Evolutionary conservation across 2,329 filamentous ascomycete species (phyloP).

Genomic region (Hypoxylon sp.): DNA sequence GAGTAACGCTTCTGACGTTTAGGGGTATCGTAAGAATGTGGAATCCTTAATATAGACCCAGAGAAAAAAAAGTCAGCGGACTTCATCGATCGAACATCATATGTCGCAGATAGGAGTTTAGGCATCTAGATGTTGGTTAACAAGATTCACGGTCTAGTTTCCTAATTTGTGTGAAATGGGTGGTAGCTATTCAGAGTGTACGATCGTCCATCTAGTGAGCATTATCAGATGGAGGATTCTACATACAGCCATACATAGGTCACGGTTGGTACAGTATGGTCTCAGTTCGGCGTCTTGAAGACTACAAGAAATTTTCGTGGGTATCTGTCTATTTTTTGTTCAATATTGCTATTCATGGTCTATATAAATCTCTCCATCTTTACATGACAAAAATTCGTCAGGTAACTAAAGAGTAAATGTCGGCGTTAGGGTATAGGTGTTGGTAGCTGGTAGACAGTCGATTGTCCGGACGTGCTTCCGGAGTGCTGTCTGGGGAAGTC

Average conservation of each 20-base stretch:
- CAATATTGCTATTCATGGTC: slow-evolving; percentile 1
- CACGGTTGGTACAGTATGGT: neutral
- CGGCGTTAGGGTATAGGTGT: neutral
- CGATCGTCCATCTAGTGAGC: neutral
- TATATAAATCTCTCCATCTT: neutral
- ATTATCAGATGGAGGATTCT: neutral
- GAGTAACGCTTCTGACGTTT: neutral
- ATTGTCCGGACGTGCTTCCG: neutral
- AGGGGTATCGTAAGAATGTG: neutral
- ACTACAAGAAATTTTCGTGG: neutral
- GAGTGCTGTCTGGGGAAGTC: neutral
- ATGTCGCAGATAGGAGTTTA: neutral
- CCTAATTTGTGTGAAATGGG: neutral
- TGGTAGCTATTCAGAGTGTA: neutral
- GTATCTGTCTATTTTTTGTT: slow-evolving; percentile 3
- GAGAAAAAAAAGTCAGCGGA: neutral
- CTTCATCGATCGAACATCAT: neutral
- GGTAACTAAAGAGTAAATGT: neutral
- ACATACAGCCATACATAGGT: neutral
- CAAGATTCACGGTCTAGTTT: neutral
- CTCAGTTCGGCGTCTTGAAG: neutral
- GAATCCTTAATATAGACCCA: neutral
- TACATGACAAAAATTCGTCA: neutral
- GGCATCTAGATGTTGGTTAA: neutral
- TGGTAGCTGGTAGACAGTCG: neutral